phyloP scores from a whole-genome alignment of 2,329 filamentous ascomycete genomes.

The Colletotrichum trifolii region DNA sequence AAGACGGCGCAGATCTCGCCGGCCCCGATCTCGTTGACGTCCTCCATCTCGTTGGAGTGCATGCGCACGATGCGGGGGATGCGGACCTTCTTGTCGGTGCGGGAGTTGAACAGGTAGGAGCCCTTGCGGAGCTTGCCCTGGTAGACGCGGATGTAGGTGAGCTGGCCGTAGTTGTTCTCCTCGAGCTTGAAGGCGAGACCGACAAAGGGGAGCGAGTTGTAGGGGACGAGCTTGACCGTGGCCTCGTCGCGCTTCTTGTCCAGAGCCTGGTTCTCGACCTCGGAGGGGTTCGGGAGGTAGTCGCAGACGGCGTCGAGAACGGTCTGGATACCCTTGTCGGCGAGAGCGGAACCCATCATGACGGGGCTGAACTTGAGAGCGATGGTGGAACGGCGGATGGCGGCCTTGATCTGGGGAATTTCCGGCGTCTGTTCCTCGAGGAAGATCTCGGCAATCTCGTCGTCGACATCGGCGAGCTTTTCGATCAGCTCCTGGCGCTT shows the following conservation, averaged over 20 bases:
- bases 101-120: slow-evolving; percentile 90
- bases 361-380: slow-evolving; percentile 91
- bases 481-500: slow-evolving; percentile 89
- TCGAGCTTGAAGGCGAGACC: slow-evolving; percentile 98
- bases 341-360: slow-evolving; percentile 94
- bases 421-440: slow-evolving; percentile 87
- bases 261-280: slow-evolving; percentile 90
- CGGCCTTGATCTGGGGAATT: slow-evolving; percentile 85
- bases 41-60: slow-evolving; percentile 99
- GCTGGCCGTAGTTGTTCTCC: slow-evolving; percentile 97
- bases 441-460: slow-evolving; percentile 96
- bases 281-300: slow-evolving; percentile 90
- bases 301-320: slow-evolving; percentile 98
- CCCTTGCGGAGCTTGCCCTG: slow-evolving; percentile 92
- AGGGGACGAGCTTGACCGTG: slow-evolving; percentile 87
- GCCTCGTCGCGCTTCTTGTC: slow-evolving; percentile 84
- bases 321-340: slow-evolving; percentile 93
- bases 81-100: slow-evolving; percentile 95
- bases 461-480: slow-evolving; percentile 95
- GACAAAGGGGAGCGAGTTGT: slow-evolving; percentile 93
- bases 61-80: slow-evolving; percentile 97
- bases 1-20: slow-evolving; percentile 99
- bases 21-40: slow-evolving; percentile 89
- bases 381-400: slow-evolving; percentile 92
- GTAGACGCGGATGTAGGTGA: slow-evolving; percentile 98